A percentile compares a stretch with the other conserved stretches of the same genome.
These are phyloP conservation scores for Coelastrella sp. DNA, from an alignment of 139 green algal genomes.

Conservation along the genomic window DNA sequence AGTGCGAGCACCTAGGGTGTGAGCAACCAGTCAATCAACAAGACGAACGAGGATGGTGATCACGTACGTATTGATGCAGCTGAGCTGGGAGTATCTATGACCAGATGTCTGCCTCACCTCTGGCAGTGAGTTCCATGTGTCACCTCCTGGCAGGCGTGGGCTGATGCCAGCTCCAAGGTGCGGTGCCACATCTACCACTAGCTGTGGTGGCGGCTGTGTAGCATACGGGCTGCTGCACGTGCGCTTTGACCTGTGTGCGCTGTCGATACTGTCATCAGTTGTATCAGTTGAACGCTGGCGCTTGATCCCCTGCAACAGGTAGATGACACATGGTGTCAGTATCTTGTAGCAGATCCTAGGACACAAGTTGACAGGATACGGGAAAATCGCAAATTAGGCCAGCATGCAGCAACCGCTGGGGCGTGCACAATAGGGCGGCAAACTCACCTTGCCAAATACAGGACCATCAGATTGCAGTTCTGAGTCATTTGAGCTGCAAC, in stretches of 20 bases:
- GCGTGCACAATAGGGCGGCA: neutral
- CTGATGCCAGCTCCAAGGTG: slow-evolving; percentile 5
- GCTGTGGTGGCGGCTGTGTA: neutral
- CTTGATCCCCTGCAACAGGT: neutral
- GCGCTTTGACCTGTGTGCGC: slow-evolving; percentile 30
- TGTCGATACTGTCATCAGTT: slow-evolving; percentile 24
- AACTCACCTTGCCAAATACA: slow-evolving; percentile 17
- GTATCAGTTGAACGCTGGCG: neutral
- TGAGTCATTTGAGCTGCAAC: slow-evolving; percentile 37
- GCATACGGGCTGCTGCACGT: slow-evolving; percentile 11
- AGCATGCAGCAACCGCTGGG: neutral
- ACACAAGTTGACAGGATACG: neutral
- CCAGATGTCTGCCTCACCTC: slow-evolving; percentile 26
- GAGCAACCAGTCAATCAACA: too few relatives aligned
- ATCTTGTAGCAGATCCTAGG: neutral
- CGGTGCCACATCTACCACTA: neutral
- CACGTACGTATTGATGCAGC: too few relatives aligned
- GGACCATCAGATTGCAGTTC: slow-evolving; percentile 35
- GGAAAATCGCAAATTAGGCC: neutral
- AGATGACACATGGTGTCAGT: neutral
- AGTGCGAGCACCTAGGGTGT: too few relatives aligned
- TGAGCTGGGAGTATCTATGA: too few relatives aligned
- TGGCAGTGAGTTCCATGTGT: slow-evolving; percentile 20
- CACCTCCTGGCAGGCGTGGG: slow-evolving; percentile 3
- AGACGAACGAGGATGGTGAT: too few relatives aligned